Percentiles rank a stretch among this genome's conserved stretches.
phyloP scores from a whole-genome alignment of 306 rosid species.

The Castanopsis chinensis region DNA sequence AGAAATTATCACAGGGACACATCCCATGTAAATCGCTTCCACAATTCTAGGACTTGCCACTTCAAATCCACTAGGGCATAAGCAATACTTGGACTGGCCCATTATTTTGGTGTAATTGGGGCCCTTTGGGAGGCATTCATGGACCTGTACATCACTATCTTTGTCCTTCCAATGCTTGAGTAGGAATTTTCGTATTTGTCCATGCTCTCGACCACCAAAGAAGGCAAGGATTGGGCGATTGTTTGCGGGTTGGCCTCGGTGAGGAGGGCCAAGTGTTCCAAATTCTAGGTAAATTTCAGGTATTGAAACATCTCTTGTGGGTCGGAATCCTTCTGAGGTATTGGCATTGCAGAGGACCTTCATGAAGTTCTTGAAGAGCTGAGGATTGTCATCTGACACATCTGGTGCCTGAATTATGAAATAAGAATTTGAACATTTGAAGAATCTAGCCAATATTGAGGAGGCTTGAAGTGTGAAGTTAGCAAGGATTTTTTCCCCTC shows the following conservation, averaged over 20 bases:
- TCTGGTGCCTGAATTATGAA: slow-evolving; percentile 55
- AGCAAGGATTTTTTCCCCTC: too few species aligned
- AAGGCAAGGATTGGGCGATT: slow-evolving; percentile 49
- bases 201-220: slow-evolving; percentile 76
- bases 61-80: slow-evolving; percentile 86
- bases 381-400: slow-evolving; percentile 48
- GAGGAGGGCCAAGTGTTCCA: slow-evolving; percentile 48
- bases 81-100: slow-evolving; percentile 66
- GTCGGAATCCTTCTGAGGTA: slow-evolving; percentile 63
- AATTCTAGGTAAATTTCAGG: slow-evolving; percentile 61
- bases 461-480: too few species aligned
- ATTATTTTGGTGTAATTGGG: slow-evolving; percentile 54
- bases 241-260: slow-evolving; percentile 24
- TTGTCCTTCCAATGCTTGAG: slow-evolving; percentile 62
- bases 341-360: slow-evolving; percentile 79
- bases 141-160: slow-evolving; percentile 57
- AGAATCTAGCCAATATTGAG: not conserved
- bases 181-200: slow-evolving; percentile 44
- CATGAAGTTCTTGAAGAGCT: slow-evolving; percentile 55
- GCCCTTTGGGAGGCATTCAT: slow-evolving; percentile 51
- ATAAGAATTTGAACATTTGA: not conserved
- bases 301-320: slow-evolving; percentile 55
- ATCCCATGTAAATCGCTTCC: slow-evolving; percentile 63
- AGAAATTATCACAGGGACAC: slow-evolving; percentile 71
- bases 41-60: slow-evolving; percentile 86